A percentile compares a stretch with the other conserved stretches of the same genome.
phyloP scores from a whole-genome alignment of 768 basidiomycete genomes.

The Tephrocybe rancida region DNA sequence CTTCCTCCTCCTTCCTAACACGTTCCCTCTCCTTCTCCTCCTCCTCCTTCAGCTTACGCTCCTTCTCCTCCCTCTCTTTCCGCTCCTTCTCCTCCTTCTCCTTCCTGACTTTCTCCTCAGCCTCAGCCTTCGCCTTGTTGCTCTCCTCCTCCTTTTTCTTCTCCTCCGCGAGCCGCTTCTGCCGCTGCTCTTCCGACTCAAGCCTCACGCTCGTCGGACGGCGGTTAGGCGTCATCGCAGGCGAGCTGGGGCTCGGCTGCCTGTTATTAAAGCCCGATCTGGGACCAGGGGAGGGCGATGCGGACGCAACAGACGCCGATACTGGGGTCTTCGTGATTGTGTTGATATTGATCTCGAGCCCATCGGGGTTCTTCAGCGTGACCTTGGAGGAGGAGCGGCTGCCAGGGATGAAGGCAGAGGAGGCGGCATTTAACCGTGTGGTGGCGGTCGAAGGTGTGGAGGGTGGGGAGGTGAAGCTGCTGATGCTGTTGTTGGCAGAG shows the following conservation, averaged over 20 bases:
- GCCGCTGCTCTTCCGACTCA: constrained; percentile 57
- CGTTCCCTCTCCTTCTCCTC: constrained; percentile 34
- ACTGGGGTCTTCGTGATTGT: constrained; percentile 51
- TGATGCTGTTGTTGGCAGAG: constrained; percentile 46
- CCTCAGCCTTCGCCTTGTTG: constrained; percentile 41
- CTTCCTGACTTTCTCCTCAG: constrained; percentile 42
- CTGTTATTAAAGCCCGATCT: constrained; percentile 27
- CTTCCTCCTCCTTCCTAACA: constrained; percentile 38
- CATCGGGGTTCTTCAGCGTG: constrained; percentile 65
- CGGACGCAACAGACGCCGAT: constrained; percentile 39
- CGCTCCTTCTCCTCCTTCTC: constrained; percentile 45
- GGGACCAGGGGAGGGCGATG: constrained; percentile 35
- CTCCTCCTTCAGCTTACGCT: constrained; percentile 30
- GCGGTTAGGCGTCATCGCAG: constrained; percentile 32
- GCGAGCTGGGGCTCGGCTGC: constrained; percentile 30
- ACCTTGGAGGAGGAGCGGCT: constrained; percentile 39
- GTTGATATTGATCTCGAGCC: constrained; percentile 64
- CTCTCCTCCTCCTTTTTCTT: constrained; percentile 44
- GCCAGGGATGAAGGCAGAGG: constrained; percentile 67
- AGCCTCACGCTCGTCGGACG: constrained; percentile 55
- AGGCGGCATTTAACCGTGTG: constrained; percentile 61
- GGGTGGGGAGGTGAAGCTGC: constrained; percentile 59
- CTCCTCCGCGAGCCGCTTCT: constrained; percentile 47
- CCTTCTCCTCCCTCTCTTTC: constrained; percentile 42
- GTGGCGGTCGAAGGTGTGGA: constrained; percentile 63